Evolutionary conservation across 129 eudicot genomes (phyloP).

Genomic region (Pittosporum tobira): DNA sequence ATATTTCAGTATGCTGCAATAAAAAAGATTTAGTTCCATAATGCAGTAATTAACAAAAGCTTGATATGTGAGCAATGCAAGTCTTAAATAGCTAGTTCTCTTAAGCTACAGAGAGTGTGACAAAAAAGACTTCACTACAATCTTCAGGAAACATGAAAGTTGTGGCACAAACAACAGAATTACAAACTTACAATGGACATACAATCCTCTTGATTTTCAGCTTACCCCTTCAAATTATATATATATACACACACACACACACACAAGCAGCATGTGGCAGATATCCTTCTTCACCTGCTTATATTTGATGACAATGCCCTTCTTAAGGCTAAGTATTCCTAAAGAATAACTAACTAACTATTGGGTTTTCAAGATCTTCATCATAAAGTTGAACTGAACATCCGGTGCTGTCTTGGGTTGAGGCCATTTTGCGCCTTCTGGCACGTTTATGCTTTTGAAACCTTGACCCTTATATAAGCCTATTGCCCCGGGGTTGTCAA

Average conservation of each 20-base stretch:
- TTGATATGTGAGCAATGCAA: no score
- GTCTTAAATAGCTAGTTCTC: no score
- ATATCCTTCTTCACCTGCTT: neutral
- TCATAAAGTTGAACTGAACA: slow-evolving; percentile 75
- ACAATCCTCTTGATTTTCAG: no score
- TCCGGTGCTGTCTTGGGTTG: slow-evolving; percentile 70
- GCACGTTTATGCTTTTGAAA: slow-evolving; percentile 51
- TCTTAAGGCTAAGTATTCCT: neutral
- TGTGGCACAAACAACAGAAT: no score
- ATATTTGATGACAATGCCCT: neutral
- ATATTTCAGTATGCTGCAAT: no score
- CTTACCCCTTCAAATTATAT: neutral
- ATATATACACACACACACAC: no score
- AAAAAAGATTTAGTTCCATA: no score
- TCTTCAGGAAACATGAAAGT: no score
- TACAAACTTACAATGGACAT: no score
- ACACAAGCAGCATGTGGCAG: neutral
- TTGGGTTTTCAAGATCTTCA: slow-evolving; percentile 52
- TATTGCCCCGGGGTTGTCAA: slow-evolving; percentile 56
- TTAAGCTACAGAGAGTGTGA: no score
- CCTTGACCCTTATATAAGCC: slow-evolving; percentile 61
- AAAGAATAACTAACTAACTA: slow-evolving; percentile 12
- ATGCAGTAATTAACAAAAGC: no score
- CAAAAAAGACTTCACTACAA: no score
- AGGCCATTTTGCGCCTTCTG: slow-evolving; percentile 87